Base-by-base conservation (phyloP, 106 monocot species). In the Cymbidium sinense region DNA sequence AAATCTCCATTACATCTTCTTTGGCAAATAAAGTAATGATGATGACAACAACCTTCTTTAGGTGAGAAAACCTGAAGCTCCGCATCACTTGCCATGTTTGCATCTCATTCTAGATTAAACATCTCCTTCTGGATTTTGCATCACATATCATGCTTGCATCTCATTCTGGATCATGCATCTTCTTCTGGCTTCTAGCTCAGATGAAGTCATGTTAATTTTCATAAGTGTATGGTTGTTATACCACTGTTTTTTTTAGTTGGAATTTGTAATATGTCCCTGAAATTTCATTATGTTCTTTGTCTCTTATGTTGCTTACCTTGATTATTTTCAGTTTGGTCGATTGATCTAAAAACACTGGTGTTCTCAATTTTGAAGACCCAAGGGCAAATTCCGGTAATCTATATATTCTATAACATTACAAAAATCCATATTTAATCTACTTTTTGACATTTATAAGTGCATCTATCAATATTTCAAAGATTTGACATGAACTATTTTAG, bases 321-420 rank as follows among this genome's bases (percentile, higher is more conserved):
- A 55, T 37, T 77, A 25, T 37, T 31, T 89, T 79, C 96, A 96
- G 96, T 96, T 80, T 93, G 93, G 91, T 88, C 84, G 39, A 85
- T 96, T 82, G 87, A 96, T 84, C 41, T 84, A 29, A 81, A 82
- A 77, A 89, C 88, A 51, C 21, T 78, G 50, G 77, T 29, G 29
- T 89, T 83, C 76, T 85, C 82, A 78, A 11, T 80, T 75, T 64
- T 91, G 31, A 80, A 91, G 50, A 91, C 91, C 47, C 18, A 85
- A 75, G 96, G 96, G 72, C 76, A 84, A 85, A 77, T 81, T 54
- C 96, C 96, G 78, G 96, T 96, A 91, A 84, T 81, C 17, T 79
- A 0, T 64, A 58, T 21, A 75, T 43, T 70, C 50, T 47, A 15
- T 30, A 18, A 28, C 74, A 13, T 43, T 43, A 15, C 15, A 31